Conservation (phyloP, 805 yeast species). For the Pichia cabralensis region DNA sequence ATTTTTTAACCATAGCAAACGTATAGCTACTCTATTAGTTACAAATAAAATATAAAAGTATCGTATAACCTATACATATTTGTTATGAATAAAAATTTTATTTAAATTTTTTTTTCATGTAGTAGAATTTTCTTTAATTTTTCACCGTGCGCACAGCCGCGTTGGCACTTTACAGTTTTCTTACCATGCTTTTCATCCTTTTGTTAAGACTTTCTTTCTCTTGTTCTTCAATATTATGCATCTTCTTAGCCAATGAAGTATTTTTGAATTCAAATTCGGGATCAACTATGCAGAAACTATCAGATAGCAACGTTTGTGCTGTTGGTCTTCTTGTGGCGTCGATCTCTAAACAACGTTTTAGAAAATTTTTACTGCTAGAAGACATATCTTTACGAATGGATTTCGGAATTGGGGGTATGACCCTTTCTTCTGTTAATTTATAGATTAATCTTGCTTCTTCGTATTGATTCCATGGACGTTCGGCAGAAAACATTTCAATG, state of each 20-base stretch:
- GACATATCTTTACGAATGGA: slow-evolving; percentile 63
- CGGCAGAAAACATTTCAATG: slow-evolving; percentile 94
- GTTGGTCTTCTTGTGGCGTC: slow-evolving; percentile 88
- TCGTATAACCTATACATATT: too few species aligned
- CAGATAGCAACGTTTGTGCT: slow-evolving; percentile 50
- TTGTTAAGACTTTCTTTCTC: slow-evolving; percentile 13
- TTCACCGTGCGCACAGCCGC: too few species aligned
- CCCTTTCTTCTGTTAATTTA: slow-evolving; percentile 64
- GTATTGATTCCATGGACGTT: slow-evolving; percentile 94
- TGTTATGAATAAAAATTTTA: too few species aligned
- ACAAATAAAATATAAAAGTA: too few species aligned
- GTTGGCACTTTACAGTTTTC: slow-evolving; percentile 9
- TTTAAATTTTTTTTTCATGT: too few species aligned
- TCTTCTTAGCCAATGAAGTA: slow-evolving; percentile 24
- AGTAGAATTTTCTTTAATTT: too few species aligned
- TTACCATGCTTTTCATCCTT: slow-evolving; percentile 12
- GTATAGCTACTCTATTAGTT: too few species aligned
- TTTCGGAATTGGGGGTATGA: slow-evolving; percentile 95
- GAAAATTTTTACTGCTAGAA: slow-evolving; percentile 54
- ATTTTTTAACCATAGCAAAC: slow-evolving; percentile 26
- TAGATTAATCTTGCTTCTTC: slow-evolving; percentile 94
- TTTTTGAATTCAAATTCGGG: slow-evolving; percentile 20
- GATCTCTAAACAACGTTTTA: slow-evolving; percentile 63
- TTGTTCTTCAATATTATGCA: slow-evolving; percentile 12
- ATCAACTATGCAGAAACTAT: slow-evolving; percentile 29